Evolutionary conservation across 2,329 filamentous ascomycete genomes (phyloP).

Genomic region (Didymosphaeria variabile): DNA sequence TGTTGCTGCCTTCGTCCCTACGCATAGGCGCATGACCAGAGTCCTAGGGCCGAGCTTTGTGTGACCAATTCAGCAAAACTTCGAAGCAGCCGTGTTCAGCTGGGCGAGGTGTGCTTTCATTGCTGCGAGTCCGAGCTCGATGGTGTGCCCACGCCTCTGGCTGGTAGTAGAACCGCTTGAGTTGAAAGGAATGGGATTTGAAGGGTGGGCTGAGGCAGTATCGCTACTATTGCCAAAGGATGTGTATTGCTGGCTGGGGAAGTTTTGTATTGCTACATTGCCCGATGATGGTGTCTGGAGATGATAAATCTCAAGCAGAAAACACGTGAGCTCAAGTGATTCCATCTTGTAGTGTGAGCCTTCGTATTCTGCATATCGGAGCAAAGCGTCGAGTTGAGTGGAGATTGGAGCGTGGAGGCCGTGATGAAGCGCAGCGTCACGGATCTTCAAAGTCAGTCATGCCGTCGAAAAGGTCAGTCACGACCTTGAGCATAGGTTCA

Average conservation of each 20-base stretch:
- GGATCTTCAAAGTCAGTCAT: slow-evolving; percentile 56
- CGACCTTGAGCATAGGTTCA: slow-evolving; percentile 58
- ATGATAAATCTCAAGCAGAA: slow-evolving; percentile 20
- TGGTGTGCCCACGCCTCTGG: slow-evolving; percentile 49
- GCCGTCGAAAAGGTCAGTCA: slow-evolving; percentile 56
- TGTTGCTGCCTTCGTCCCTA: slow-evolving; percentile 23
- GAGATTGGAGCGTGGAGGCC: slow-evolving; percentile 25
- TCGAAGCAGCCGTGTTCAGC: slow-evolving; percentile 32
- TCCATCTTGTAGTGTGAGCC: slow-evolving; percentile 16
- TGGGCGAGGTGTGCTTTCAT: slow-evolving; percentile 34
- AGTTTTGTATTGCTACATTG: slow-evolving; percentile 38
- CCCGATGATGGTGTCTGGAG: slow-evolving; percentile 16
- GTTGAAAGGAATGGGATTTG: slow-evolving; percentile 17
- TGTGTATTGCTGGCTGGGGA: slow-evolving; percentile 27
- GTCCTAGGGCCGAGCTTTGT: slow-evolving; percentile 51
- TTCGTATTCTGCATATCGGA: slow-evolving; percentile 11
- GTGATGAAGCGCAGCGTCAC: slow-evolving; percentile 31
- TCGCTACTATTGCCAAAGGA: slow-evolving; percentile 33
- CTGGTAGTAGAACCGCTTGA: slow-evolving; percentile 39
- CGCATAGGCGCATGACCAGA: slow-evolving; percentile 38
- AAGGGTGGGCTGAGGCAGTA: slow-evolving; percentile 20
- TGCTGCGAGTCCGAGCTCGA: slow-evolving; percentile 51
- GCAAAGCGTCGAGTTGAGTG: slow-evolving; percentile 20
- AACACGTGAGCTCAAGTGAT: slow-evolving; percentile 19
- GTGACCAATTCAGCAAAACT: slow-evolving; percentile 43